Base-by-base conservation (phyloP, 306 rosid species). In the Ziziphus jujuba region DNA sequence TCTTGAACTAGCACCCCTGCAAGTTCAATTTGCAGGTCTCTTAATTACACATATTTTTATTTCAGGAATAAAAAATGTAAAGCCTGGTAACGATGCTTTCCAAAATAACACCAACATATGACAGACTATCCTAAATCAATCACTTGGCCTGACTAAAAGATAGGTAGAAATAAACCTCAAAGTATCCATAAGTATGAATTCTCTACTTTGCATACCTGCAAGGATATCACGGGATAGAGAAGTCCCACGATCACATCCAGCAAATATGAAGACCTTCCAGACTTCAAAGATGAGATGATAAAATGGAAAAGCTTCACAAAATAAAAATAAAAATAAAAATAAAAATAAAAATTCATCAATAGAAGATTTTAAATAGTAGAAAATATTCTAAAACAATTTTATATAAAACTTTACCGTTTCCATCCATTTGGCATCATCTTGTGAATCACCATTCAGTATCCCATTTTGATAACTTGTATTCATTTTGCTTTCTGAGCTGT, bases 361-460 rank as follows among this genome's bases (percentile, higher is more conserved):
- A 69, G 53, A 72, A 19, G 19, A 66, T 54, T 64, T 70, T 51
- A 58, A 43, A 66, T 70, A 72, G 55, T 21, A 25, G 72, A 64
- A 44, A 59, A 73, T 56, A 76, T 71, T 61, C 44, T 44, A 56
- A 22, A 23, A 14, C 9, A 77, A 38, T 54, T 59, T 36, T 56
- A 66, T 49, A 45, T 56, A 43, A 64, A 56, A 38, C 65, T 88
- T 1, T 28, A 93, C 99, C 95, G 99, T 93, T 84, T 93, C 99
- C 99, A 90, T 90, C 96, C 95, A 93, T 75, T 90, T 90, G 77
- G 80, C 79, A 78, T 88, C 96, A 87, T 89, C 89, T 75, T 90
- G 86, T 69, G 99, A 80, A 79, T 83, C 88, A 55, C 87, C 89
- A 72, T 79, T 87, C 49, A 60, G 40, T 79, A 78, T 82, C 67